Evolutionary conservation across 2,329 filamentous ascomycete species (phyloP), one percentile per base, ranked within the genome.

Genomic region (Fusarium zealandicum): DNA sequence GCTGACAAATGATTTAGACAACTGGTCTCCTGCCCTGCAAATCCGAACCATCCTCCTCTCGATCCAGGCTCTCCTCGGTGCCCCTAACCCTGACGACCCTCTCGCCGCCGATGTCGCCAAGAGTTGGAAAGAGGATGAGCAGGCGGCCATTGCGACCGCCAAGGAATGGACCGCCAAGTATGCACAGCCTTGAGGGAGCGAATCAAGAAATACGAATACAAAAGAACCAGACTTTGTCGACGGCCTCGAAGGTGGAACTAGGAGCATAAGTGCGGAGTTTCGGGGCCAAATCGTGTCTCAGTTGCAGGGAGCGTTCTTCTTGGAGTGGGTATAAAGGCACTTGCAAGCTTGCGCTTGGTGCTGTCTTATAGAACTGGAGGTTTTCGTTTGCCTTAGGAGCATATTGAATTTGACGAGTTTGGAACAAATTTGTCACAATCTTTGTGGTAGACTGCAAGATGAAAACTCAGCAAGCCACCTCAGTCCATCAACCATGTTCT

Each of bases 41-140:
- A 99, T 99, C 72, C 89, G 95, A 61, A 99, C 95, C 6, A 99
- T 99, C 65, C 86, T 99, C n/a, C 87, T 99, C 48, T 98, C 93
- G 9, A 99, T 99, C 73, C 96, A 99, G 76, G 95, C 95, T 43
- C 84, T 99, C 18, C 87, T 99, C 12, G 95, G 95, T 37, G 93
- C 95, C 6, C 95, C 95, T 12, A 99, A 99, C 76, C 95, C 96
- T 25, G 95, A 99, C 70, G 95, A 99, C 71, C 96, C 95, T n/a
- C 85, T 99, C 35, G 96, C 95, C 42, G 96, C 96, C 71, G 93
- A 99, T 64, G 95, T 99, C 35, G 95, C 95, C 30, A 96, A 98
- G 80, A 88, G 89, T 71, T 99, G 95, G 95, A 97, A 98, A 80
- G 92, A 98, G 70, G 88, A 99, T 70, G 91, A 98, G 76, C 87